These are phyloP conservation scores for Neurospora sp. DNA, from an alignment of 495 filamentous ascomycete species.

Conservation along the genomic window DNA sequence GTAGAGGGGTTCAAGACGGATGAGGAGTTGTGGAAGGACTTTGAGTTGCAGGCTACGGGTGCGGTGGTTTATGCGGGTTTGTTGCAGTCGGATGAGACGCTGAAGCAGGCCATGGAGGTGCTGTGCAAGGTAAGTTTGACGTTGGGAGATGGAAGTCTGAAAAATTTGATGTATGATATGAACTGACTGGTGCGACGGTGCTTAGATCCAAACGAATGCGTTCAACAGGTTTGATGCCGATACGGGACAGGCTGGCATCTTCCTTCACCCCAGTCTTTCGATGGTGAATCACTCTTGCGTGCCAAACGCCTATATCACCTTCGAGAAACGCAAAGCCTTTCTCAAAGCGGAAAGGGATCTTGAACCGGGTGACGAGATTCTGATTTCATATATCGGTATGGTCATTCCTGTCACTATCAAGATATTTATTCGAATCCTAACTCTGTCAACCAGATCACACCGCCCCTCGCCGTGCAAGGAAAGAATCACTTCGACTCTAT, in stretches of 20 bases:
- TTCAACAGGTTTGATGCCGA: constrained; percentile 34
- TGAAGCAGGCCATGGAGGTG: constrained; percentile 26
- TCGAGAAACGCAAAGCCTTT: constrained; percentile 30
- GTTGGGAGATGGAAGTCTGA: not conserved
- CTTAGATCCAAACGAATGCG: constrained; percentile 36
- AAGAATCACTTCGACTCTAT: constrained; percentile 26
- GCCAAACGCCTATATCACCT: constrained; percentile 40
- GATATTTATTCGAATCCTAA: not conserved
- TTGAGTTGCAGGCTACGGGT: constrained; percentile 36
- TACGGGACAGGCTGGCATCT: constrained; percentile 28
- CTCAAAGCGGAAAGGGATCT: constrained; percentile 31
- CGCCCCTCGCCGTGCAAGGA: constrained; percentile 20
- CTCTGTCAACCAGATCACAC: constrained; percentile 20
- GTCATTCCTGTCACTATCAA: not conserved
- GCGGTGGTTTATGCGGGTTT: constrained; percentile 29
- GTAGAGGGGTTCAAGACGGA: constrained; percentile 16
- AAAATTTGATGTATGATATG: not conserved
- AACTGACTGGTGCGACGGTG: constrained; percentile 1
- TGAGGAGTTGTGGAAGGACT: constrained; percentile 22
- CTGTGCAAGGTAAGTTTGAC: constrained; percentile 29
- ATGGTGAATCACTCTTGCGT: constrained; percentile 45
- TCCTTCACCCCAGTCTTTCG: constrained; percentile 33
- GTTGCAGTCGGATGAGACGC: constrained; percentile 12
- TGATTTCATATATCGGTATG: constrained; percentile 43
- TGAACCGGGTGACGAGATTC: constrained; percentile 35